phyloP scores from a whole-genome alignment of 768 basidiomycete species.

The Mycena epipterygia region DNA sequence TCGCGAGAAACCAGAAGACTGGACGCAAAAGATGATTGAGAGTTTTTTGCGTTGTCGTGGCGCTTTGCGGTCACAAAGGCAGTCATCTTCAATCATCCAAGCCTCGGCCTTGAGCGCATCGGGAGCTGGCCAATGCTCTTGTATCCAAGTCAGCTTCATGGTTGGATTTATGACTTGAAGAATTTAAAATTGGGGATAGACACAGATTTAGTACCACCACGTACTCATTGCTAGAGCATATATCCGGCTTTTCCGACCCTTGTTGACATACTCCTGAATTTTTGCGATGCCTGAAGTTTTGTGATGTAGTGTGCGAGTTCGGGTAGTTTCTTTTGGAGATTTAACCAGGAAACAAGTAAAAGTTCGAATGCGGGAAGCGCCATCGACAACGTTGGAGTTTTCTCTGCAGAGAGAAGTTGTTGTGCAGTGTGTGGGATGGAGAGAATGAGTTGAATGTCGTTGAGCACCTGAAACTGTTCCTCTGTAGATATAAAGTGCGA shows the following conservation, averaged over 20 bases:
- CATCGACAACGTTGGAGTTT: conserved; percentile 49
- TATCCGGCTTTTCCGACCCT: conserved; percentile 40
- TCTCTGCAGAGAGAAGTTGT: conserved; percentile 49
- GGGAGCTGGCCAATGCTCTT: conserved; percentile 30
- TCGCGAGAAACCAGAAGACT: no score
- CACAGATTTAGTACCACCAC: not conserved
- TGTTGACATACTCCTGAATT: conserved; percentile 47
- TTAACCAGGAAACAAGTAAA: conserved; percentile 38
- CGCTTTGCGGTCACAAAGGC: no score
- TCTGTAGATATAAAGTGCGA: conserved; percentile 29
- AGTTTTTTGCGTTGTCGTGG: no score
- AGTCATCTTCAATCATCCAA: conserved; percentile 38
- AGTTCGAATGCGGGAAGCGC: conserved; percentile 50
- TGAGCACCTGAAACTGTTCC: conserved; percentile 36
- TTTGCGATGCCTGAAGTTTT: no score
- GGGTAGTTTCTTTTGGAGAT: conserved; percentile 35
- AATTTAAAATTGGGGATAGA: not conserved
- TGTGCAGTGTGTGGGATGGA: conserved; percentile 46
- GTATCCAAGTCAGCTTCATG: conserved; percentile 38
- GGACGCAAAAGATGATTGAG: no score
- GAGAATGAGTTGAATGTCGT: conserved; percentile 48
- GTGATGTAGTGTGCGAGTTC: conserved; percentile 43
- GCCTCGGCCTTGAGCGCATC: conserved; percentile 30
- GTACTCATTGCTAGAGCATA: conserved; percentile 51
- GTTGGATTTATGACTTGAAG: conserved; percentile 39